These are phyloP conservation scores for Xerocomellus dryophilus DNA, from an alignment of 768 basidiomycete species.

Conservation along the genomic window DNA sequence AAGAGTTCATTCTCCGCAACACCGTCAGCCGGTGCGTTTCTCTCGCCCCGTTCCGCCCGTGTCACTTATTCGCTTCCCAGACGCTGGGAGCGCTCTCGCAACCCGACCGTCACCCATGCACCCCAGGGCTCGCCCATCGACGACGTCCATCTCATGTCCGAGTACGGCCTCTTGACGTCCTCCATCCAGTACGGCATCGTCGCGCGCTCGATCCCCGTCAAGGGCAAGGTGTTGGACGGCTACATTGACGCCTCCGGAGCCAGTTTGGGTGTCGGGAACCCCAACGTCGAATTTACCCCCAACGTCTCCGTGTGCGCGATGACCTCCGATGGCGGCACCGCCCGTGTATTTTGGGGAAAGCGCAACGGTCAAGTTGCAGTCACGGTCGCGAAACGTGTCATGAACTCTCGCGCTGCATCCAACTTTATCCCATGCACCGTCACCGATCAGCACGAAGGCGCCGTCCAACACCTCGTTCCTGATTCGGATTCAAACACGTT, in stretches of 20 bases:
- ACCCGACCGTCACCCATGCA: slow-evolving; percentile 55
- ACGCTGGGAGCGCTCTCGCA: slow-evolving; percentile 67
- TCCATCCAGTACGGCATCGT: slow-evolving; percentile 70
- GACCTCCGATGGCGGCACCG: slow-evolving; percentile 61
- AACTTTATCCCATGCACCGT: slow-evolving; percentile 47
- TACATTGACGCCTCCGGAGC: slow-evolving; percentile 64
- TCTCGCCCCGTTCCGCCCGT: not conserved
- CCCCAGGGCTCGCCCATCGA: slow-evolving; percentile 61
- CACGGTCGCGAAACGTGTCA: slow-evolving; percentile 52
- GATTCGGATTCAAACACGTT: slow-evolving; percentile 37
- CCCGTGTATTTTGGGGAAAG: slow-evolving; percentile 72
- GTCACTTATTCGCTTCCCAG: slow-evolving; percentile 37
- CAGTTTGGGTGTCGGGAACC: slow-evolving; percentile 63
- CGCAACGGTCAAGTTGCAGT: slow-evolving; percentile 64
- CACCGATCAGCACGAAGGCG: slow-evolving; percentile 62
- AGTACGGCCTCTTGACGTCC: slow-evolving; percentile 52
- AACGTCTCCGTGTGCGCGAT: slow-evolving; percentile 59
- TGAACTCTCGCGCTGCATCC: slow-evolving; percentile 51
- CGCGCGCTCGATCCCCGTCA: slow-evolving; percentile 67
- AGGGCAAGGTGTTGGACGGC: slow-evolving; percentile 66
- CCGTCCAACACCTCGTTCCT: slow-evolving; percentile 56
- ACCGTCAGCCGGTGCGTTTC: slow-evolving; percentile 48
- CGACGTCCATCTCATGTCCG: slow-evolving; percentile 57
- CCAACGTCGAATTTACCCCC: slow-evolving; percentile 71
- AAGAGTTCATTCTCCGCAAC: slow-evolving; percentile 62